These are phyloP conservation scores for Talaromyces albobiverticillius DNA, from an alignment of 2,329 filamentous ascomycete genomes.

Conservation along the genomic window DNA sequence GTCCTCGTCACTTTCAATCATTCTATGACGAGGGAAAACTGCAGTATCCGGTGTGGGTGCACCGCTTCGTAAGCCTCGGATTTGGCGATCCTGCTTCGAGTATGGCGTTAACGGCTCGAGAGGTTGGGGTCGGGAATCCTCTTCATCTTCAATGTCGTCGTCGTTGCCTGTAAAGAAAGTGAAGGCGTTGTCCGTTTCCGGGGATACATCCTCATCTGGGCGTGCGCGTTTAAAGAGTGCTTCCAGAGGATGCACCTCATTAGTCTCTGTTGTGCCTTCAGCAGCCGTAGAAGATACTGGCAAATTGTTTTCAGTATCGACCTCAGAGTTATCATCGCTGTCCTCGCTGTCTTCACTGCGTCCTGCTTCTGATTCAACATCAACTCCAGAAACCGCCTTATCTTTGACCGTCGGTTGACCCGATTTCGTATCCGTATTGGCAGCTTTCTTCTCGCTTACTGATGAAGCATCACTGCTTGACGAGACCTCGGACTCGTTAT, in stretches of 20 bases:
- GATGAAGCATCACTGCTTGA: background rate
- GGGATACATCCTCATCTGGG: conserved; percentile 31
- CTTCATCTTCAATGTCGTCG: conserved; percentile 45
- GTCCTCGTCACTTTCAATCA: conserved; percentile 24
- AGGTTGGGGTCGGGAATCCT: conserved; percentile 40
- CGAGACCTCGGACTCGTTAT: background rate
- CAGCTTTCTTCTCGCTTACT: background rate
- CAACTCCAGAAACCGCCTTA: conserved; percentile 25
- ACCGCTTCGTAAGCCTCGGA: conserved; percentile 68
- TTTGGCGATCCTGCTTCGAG: conserved; percentile 73
- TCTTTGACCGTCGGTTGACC: conserved; percentile 19
- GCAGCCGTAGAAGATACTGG: conserved; percentile 39
- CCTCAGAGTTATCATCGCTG: conserved; percentile 15
- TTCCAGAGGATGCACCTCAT: conserved; percentile 77
- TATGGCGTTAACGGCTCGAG: conserved; percentile 73
- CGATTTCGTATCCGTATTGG: background rate
- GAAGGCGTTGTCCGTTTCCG: conserved; percentile 54
- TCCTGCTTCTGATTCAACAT: background rate
- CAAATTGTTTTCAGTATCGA: conserved; percentile 12
- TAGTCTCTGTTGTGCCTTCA: conserved; percentile 33
- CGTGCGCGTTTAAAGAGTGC: conserved; percentile 80
- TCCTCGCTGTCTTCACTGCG: conserved; percentile 3
- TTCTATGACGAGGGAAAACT: conserved; percentile 53
- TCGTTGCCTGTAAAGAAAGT: conserved; percentile 66
- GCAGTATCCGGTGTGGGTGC: conserved; percentile 95